Percentiles rank a stretch among this genome's conserved stretches.
These are phyloP conservation scores for Agapanthus africanus DNA, from an alignment of 106 monocot genomes.

Conservation along the genomic window DNA sequence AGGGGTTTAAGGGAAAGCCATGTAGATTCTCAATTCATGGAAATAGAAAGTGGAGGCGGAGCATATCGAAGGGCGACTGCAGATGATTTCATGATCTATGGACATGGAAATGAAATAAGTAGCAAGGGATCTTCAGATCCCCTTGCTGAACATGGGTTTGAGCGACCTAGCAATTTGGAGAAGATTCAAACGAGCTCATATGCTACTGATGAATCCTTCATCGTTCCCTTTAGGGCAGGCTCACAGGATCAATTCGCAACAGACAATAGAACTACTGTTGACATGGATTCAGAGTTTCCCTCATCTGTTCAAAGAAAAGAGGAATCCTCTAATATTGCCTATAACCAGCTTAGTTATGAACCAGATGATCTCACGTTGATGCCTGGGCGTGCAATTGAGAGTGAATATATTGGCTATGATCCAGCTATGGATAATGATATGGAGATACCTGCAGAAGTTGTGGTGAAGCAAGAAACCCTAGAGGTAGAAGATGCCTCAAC, in stretches of 20 bases:
- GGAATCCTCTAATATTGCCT: conserved; percentile 17
- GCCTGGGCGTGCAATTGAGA: conserved; percentile 51
- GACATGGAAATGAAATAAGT: conserved; percentile 34
- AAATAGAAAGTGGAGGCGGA: conserved; percentile 47
- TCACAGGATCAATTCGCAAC: conserved; percentile 28
- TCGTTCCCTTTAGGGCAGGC: conserved; percentile 47
- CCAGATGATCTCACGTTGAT: conserved; percentile 81
- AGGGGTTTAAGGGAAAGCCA: conserved; percentile 19
- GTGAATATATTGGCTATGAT: conserved; percentile 52
- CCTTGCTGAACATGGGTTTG: conserved; percentile 36
- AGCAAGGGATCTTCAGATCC: conserved; percentile 37
- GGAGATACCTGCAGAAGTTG: conserved; percentile 27
- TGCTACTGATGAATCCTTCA: conserved; percentile 65
- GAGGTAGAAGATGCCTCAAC: conserved; percentile 20
- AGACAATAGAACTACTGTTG: conserved; percentile 35
- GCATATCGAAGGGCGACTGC: conserved; percentile 26
- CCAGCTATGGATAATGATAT: conserved; percentile 63
- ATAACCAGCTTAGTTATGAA: conserved; percentile 39
- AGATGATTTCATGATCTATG: conserved; percentile 69
- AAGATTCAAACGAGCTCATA: conserved; percentile 25
- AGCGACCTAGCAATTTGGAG: conserved; percentile 19
- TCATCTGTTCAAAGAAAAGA: conserved; percentile 18
- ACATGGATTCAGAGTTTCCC: conserved; percentile 58
- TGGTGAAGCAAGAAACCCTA: conserved; percentile 21
- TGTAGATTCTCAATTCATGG: conserved; percentile 29